Base-by-base conservation (phyloP, 192 early-diverging fungal genomes). In the Oehlia diaphana region DNA sequence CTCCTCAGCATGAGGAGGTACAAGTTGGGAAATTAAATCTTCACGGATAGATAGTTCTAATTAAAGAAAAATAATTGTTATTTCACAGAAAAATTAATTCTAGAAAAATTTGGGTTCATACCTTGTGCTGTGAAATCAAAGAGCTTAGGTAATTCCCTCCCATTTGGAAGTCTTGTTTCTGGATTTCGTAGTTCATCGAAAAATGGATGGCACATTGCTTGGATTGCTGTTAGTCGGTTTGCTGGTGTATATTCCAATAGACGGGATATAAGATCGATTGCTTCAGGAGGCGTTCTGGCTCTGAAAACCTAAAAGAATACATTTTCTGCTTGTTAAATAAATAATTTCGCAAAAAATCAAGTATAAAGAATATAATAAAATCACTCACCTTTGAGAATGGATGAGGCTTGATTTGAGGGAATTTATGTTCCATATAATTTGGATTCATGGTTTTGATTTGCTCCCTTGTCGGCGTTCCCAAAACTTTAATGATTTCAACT, bases 401-500 rank as follows among this genome's bases (percentile, higher is more conserved):
- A 80, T 95, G 93, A 4, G 97, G 91, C 83, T 96, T 96, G 81
- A 99, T 99, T 83, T 96, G 94, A 79, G 98, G 98, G 84, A 99
- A 99, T 83, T 96, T 97, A 88, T 98, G 97, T 81, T 98, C 96
- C 81, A 94, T 95, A 84, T 99, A 99, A 87, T 96, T 96, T 53
- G 94, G 95, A 86, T 99, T 99, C 98, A 99, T 98, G 26, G 91
- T 91, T 81, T 93, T 92, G 81, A 99, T 98, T 85, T 99, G 96
- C 77, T 99, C 97, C 74, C 92, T 88, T 53, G 96, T 94, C 23
- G 97, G 98, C 35, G 97, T 99, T 63, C 98, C 98, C 21, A 99
- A 89, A 19, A 98, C 94, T 88, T 99, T 99, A 88, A 99, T 99
- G 81, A 99, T 99, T 85, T 99, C 97, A 35, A 99, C 98, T 35